Evolutionary conservation across 1,284 basidiomycete genomes (phyloP).

Genomic region (Dichomitus squalens): DNA sequence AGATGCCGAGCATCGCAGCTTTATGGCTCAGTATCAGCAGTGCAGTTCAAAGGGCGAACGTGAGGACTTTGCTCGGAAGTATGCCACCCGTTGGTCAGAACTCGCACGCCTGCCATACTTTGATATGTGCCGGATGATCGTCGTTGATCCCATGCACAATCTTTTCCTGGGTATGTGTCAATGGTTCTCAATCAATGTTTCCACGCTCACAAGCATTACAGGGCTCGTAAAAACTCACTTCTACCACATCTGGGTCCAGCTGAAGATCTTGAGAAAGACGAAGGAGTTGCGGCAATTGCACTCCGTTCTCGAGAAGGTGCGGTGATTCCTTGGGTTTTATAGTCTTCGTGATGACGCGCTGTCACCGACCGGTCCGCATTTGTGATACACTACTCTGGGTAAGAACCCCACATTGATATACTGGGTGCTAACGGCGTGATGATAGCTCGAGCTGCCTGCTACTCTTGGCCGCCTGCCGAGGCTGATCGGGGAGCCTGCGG

Average conservation of each 20-base stretch:
- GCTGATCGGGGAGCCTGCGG: constrained; percentile 35
- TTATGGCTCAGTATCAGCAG: constrained; percentile 4
- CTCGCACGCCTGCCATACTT: constrained; percentile 32
- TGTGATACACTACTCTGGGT: too few relatives aligned
- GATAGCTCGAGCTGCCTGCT: constrained; percentile 25
- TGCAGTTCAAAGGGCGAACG: constrained; percentile 11
- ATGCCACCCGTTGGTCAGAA: constrained; percentile 28
- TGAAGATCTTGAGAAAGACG: constrained; percentile 28
- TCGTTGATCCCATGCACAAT: constrained; percentile 36
- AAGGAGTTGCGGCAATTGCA: constrained; percentile 31
- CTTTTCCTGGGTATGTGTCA: constrained; percentile 28
- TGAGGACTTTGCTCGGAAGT: constrained; percentile 21
- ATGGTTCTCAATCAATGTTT: background rate
- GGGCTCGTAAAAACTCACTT: constrained; percentile 38
- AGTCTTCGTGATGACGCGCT: too few relatives aligned
- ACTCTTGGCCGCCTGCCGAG: constrained; percentile 31
- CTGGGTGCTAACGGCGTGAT: too few relatives aligned
- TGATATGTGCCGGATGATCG: constrained; percentile 27
- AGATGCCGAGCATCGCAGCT: constrained; percentile 12
- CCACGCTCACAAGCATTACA: too few relatives aligned
- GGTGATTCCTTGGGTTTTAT: background rate
- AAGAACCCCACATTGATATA: too few relatives aligned
- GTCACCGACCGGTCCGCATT: too few relatives aligned
- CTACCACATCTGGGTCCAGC: constrained; percentile 36
- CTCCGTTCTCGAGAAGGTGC: constrained; percentile 26